These are phyloP conservation scores for Rhizophagus sp. DNA, from an alignment of 192 early-diverging fungal species.

Conservation along the genomic window DNA sequence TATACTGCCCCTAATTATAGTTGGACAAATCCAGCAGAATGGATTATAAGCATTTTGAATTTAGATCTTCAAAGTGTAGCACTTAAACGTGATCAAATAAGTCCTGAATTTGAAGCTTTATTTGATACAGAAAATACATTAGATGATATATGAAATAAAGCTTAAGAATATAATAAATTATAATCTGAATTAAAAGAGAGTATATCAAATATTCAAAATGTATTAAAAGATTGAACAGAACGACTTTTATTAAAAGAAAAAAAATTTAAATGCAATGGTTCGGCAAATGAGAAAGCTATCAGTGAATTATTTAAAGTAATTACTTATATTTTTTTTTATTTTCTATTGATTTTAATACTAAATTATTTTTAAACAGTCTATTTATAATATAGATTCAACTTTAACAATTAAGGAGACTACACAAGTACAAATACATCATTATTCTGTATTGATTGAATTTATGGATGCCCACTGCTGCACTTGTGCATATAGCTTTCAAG, in stretches of 20 bases:
- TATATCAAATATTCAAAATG: neutral
- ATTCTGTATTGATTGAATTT: neutral
- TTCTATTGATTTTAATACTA: neutral
- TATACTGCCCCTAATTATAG: neutral
- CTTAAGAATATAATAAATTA: neutral
- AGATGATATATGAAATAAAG: neutral
- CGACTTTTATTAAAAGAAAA: neutral
- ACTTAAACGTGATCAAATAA: neutral
- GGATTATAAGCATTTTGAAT: neutral
- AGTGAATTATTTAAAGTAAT: neutral
- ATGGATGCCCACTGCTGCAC: neutral
- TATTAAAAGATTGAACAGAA: neutral
- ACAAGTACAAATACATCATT: neutral
- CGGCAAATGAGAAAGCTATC: neutral
- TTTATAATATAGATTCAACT: neutral
- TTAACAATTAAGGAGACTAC: neutral
- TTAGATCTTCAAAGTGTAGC: neutral
- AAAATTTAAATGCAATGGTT: neutral
- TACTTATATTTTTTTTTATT: too few relatives aligned
- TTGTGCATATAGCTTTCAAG: neutral
- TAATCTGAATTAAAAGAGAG: constrained; percentile 2
- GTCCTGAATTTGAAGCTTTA: neutral
- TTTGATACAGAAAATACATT: neutral
- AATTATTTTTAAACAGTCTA: neutral
- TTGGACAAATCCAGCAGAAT: neutral